Percentiles rank a stretch among this genome's conserved stretches.
These are phyloP conservation scores for Naumovozyma dairenensis DNA, from an alignment of 805 yeast species.

Conservation along the genomic window DNA sequence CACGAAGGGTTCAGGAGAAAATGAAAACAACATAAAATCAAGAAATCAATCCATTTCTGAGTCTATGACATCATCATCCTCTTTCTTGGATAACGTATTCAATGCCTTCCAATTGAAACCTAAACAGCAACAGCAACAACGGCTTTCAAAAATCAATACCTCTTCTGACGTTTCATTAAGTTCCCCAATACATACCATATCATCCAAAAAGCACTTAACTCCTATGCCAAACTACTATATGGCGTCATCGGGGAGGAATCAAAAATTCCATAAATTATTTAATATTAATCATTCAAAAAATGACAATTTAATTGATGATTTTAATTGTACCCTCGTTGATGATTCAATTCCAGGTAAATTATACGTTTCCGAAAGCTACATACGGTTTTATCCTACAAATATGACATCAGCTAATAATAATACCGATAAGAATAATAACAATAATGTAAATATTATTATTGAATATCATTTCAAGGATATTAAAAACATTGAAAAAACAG, in stretches of 20 bases:
- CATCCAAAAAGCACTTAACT: too few relatives aligned
- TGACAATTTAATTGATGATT: conserved; percentile 75
- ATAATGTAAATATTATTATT: too few relatives aligned
- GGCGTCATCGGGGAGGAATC: conserved; percentile 49
- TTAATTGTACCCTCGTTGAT: too few relatives aligned
- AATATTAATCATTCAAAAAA: conserved; percentile 56
- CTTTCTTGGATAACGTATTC: conserved; percentile 19
- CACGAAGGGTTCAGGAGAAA: neutral
- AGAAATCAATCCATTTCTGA: neutral
- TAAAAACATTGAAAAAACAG: too few relatives aligned
- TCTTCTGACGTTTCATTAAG: too few relatives aligned
- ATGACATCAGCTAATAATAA: too few relatives aligned
- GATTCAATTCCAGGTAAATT: conserved; percentile 83
- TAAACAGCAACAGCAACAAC: neutral
- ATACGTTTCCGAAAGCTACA: conserved; percentile 66
- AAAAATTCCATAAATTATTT: conserved; percentile 70
- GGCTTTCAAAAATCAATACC: neutral
- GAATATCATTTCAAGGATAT: too few relatives aligned
- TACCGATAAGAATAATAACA: too few relatives aligned
- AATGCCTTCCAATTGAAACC: conserved; percentile 13
- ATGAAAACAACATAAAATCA: neutral
- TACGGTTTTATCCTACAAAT: too few relatives aligned
- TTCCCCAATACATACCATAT: too few relatives aligned
- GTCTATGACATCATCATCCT: neutral
- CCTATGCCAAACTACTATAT: too few relatives aligned